Conservation (phyloP, 2,329 filamentous ascomycete genomes). For the Raffaelea arxii region DNA sequence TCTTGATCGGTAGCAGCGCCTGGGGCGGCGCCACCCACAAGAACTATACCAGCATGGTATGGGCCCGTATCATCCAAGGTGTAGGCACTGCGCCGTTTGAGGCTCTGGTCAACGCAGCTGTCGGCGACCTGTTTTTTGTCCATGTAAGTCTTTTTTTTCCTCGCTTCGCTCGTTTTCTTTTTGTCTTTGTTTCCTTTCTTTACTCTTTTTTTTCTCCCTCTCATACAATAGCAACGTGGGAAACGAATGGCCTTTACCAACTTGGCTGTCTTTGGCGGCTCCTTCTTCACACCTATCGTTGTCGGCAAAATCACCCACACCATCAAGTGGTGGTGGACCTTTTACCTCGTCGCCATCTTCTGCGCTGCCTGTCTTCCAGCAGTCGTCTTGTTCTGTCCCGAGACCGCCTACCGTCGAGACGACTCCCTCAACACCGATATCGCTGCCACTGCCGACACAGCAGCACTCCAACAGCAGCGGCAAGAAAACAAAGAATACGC, state of each 20-base stretch:
- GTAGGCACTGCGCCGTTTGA: conserved; percentile 84
- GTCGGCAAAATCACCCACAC: conserved; percentile 74
- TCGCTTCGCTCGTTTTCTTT: neutral
- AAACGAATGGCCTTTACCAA: conserved; percentile 75
- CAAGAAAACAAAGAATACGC: neutral
- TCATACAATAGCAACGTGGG: conserved; percentile 50
- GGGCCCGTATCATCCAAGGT: conserved; percentile 76
- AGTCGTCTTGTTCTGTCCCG: conserved; percentile 71
- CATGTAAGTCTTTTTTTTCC: conserved; percentile 33
- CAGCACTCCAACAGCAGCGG: neutral
- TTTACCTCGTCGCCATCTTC: conserved; percentile 84
- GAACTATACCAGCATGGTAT: conserved; percentile 64
- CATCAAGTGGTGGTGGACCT: conserved; percentile 79
- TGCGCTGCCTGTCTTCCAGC: conserved; percentile 58
- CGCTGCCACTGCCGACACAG: conserved; percentile 23
- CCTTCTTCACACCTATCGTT: conserved; percentile 70
- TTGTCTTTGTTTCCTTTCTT: neutral
- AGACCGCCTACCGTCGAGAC: conserved; percentile 68
- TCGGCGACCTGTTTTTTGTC: conserved; percentile 86
- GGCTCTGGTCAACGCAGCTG: conserved; percentile 75
- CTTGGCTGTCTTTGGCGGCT: conserved; percentile 46
- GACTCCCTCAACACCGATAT: conserved; percentile 61
- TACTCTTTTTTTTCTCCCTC: neutral
- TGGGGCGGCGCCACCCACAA: conserved; percentile 66
- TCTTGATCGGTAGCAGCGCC: conserved; percentile 63